Conservation (phyloP, 129 eudicot genomes). For the Pulicaria dysenterica region DNA sequence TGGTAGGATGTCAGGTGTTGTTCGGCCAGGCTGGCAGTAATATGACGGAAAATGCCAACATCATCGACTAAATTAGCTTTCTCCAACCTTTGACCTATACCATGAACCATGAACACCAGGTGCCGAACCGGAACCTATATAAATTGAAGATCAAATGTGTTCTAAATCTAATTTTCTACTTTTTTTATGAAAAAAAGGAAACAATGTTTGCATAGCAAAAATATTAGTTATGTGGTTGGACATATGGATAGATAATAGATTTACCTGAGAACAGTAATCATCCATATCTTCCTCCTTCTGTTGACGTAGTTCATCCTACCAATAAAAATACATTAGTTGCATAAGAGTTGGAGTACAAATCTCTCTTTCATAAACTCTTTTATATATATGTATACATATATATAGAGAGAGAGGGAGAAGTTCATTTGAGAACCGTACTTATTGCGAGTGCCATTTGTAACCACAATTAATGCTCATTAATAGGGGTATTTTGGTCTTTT, state of each 20-base stretch:
- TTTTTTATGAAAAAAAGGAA: neutral
- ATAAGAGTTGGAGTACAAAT: too few relatives aligned
- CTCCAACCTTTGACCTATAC: constrained; percentile 98
- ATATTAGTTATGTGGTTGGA: neutral
- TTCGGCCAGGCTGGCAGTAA: constrained; percentile 80
- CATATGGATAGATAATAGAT: neutral
- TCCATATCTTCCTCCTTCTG: constrained; percentile 93
- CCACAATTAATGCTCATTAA: too few relatives aligned
- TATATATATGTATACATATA: too few relatives aligned
- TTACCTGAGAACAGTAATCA: constrained; percentile 94
- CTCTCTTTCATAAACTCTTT: neutral
- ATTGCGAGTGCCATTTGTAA: too few relatives aligned
- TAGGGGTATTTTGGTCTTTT: too few relatives aligned
- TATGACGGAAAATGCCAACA: constrained; percentile 68
- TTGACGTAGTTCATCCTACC: constrained; percentile 92
- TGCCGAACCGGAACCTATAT: constrained; percentile 92
- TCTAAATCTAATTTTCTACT: constrained; percentile 1
- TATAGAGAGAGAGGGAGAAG: too few relatives aligned
- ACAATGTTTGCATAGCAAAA: neutral
- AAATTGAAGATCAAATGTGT: constrained; percentile 9
- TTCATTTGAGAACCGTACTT: too few relatives aligned
- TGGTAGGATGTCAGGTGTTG: constrained; percentile 78
- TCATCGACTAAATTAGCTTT: constrained; percentile 93
- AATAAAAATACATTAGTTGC: constrained; percentile 10
- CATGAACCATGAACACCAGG: constrained; percentile 97